phyloP scores from a whole-genome alignment of 1,139 yeast genomes.

The Sugiyamaella paludigena region DNA sequence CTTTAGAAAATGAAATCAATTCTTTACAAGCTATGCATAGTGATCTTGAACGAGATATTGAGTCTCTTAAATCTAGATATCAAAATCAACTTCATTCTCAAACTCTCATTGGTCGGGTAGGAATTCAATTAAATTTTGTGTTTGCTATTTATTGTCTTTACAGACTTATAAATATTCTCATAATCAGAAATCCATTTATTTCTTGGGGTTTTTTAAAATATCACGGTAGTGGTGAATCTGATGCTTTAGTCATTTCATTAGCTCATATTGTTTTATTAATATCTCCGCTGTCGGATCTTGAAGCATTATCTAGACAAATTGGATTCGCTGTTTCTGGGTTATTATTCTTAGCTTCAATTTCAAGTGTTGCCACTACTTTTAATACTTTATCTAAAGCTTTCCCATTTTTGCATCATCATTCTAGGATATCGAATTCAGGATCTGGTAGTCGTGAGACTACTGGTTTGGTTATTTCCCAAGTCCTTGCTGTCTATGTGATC shows the following conservation, averaged over 20 bases:
- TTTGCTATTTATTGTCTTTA: slow-evolving; percentile 67
- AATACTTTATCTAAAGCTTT: slow-evolving; percentile 33
- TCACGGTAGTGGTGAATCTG: slow-evolving; percentile 20
- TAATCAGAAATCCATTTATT: slow-evolving; percentile 33
- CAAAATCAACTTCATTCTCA: slow-evolving; percentile 29
- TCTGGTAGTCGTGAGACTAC: slow-evolving; percentile 14
- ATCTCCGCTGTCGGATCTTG: slow-evolving; percentile 38
- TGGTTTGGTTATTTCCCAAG: slow-evolving; percentile 59
- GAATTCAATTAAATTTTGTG: slow-evolving; percentile 29
- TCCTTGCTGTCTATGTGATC: slow-evolving; percentile 73
- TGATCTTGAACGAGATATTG: slow-evolving; percentile 37
- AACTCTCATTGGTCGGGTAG: slow-evolving; percentile 37
- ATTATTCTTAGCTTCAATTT: slow-evolving; percentile 62
- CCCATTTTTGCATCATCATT: slow-evolving; percentile 22
- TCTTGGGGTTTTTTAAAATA: slow-evolving; percentile 9
- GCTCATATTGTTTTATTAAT: slow-evolving; percentile 42
- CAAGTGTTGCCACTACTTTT: slow-evolving; percentile 35
- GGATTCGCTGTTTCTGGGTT: slow-evolving; percentile 64
- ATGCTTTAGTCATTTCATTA: slow-evolving; percentile 54
- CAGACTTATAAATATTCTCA: slow-evolving; percentile 49
- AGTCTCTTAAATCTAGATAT: slow-evolving; percentile 28
- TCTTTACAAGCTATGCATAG: slow-evolving; percentile 51
- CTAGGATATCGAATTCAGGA: slow-evolving; percentile 4
- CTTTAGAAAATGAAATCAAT: slow-evolving; percentile 65
- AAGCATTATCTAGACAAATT: slow-evolving; percentile 60